These are phyloP conservation scores for Solanum dulcamara DNA, from an alignment of 257 asterid genomes.

Conservation along the genomic window DNA sequence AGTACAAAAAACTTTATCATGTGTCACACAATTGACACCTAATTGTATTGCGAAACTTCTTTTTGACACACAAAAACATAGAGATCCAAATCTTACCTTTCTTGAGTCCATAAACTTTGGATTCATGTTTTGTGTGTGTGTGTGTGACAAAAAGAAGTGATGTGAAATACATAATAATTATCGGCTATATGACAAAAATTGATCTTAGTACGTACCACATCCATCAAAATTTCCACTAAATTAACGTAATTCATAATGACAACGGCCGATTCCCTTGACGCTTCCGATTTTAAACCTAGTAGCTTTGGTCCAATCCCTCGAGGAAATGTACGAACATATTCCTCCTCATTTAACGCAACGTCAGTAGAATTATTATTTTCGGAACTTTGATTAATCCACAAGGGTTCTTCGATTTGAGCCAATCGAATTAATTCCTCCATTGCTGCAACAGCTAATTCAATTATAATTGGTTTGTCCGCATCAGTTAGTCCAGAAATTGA, in stretches of 20 bases:
- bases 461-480: constrained; percentile 55
- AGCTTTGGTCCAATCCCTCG: constrained; percentile 43
- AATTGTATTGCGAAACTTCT: too few relatives aligned
- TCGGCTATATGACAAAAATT: too few relatives aligned
- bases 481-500: constrained; percentile 53
- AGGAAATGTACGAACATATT: constrained; percentile 28
- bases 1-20: too few relatives aligned
- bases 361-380: constrained; percentile 10
- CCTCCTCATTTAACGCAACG: constrained; percentile 23
- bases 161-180: too few relatives aligned
- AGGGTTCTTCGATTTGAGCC: constrained; percentile 68
- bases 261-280: constrained; percentile 34
- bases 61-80: too few relatives aligned
- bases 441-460: constrained; percentile 74
- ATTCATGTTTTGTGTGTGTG: too few relatives aligned
- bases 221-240: constrained; percentile 48
- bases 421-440: constrained; percentile 66
- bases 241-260: constrained; percentile 43
- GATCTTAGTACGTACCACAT: constrained; percentile 18
- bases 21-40: too few relatives aligned
- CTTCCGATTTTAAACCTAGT: constrained; percentile 31
- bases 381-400: constrained; percentile 32
- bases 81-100: too few relatives aligned
- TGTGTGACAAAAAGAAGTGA: too few relatives aligned
- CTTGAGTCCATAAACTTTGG: too few relatives aligned